Evolutionary conservation across 1,139 yeast species (phyloP).

Genomic region (Hyphopichia burtonii): DNA sequence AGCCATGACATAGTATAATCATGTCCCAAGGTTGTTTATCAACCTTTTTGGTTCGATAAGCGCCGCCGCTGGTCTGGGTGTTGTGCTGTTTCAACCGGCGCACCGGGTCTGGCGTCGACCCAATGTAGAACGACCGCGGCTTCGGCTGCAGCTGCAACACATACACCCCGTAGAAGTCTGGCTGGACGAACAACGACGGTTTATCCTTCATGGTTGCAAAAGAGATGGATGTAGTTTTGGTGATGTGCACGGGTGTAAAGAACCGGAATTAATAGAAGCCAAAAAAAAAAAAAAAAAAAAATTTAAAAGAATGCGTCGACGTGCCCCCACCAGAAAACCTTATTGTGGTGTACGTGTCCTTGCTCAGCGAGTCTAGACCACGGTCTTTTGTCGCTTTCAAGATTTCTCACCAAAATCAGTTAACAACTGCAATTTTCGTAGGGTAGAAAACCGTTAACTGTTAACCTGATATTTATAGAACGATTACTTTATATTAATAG

Average conservation of each 20-base stretch:
- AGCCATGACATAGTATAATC: slow-evolving; percentile 62
- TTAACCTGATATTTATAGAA: neutral
- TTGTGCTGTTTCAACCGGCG: slow-evolving; percentile 75
- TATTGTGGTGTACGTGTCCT: too few species aligned
- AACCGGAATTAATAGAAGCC: too few species aligned
- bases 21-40: slow-evolving; percentile 75
- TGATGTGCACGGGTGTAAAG: too few species aligned
- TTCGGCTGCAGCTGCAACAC: slow-evolving; percentile 57
- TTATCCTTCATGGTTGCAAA: neutral
- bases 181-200: slow-evolving; percentile 13
- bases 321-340: too few species aligned
- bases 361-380: too few species aligned
- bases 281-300: too few species aligned
- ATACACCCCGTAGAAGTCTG: slow-evolving; percentile 64
- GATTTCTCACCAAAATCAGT: too few species aligned
- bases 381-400: too few species aligned
- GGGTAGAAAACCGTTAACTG: neutral
- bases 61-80: slow-evolving; percentile 67
- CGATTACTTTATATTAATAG: too few species aligned
- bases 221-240: too few species aligned
- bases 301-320: too few species aligned
- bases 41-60: slow-evolving; percentile 55
- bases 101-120: slow-evolving; percentile 74
- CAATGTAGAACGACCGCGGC: slow-evolving; percentile 62
- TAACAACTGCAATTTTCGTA: neutral